Conservation (phyloP, 1,139 yeast genomes). For the Taphrina confusa region DNA sequence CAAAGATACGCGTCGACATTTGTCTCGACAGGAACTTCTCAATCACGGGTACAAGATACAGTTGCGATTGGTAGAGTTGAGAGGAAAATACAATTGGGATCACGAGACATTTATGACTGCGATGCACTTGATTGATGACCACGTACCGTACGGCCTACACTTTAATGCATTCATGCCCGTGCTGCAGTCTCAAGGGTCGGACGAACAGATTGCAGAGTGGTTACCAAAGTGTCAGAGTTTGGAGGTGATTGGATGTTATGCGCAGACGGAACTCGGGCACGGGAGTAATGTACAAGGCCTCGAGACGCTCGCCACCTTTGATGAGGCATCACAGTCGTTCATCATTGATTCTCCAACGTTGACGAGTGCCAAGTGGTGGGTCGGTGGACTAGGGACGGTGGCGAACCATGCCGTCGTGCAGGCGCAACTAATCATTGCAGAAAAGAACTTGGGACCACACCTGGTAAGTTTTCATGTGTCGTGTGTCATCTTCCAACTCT, state of each 20-base stretch:
- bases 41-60: constrained; percentile 32
- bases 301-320: constrained; percentile 84
- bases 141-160: constrained; percentile 28
- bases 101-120: constrained; percentile 16
- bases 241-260: constrained; percentile 66
- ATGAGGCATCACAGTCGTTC: constrained; percentile 64
- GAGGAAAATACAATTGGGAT: constrained; percentile 16
- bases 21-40: constrained; percentile 21
- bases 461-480: background rate
- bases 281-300: constrained; percentile 92
- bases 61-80: constrained; percentile 13
- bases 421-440: constrained; percentile 69
- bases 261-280: constrained; percentile 92
- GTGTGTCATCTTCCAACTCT: background rate
- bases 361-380: constrained; percentile 97
- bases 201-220: constrained; percentile 26
- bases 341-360: constrained; percentile 80
- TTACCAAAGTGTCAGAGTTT: constrained; percentile 13
- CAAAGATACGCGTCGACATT: constrained; percentile 20
- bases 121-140: constrained; percentile 20
- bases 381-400: constrained; percentile 95
- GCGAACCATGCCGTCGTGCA: constrained; percentile 80
- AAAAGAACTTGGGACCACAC: constrained; percentile 83
- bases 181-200: constrained; percentile 26
- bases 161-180: constrained; percentile 23